Evolutionary conservation across 306 rosid species (phyloP).

Genomic region (Lithocarpus polystachyus): DNA sequence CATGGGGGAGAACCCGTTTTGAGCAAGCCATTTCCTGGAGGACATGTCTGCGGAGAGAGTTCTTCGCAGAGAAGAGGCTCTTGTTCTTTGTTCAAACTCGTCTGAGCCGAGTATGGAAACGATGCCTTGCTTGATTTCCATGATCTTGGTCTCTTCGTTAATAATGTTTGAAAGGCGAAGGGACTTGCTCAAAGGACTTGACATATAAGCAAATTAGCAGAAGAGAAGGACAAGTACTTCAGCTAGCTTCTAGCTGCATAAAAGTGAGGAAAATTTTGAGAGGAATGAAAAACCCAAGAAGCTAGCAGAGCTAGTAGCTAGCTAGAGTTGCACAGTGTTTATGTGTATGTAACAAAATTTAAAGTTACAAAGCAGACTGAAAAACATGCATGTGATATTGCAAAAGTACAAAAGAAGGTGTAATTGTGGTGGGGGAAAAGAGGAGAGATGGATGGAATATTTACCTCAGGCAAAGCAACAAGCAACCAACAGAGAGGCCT

Average conservation of each 20-base stretch:
- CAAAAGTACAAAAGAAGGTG: slow-evolving; percentile 6
- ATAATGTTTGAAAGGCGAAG: slow-evolving; percentile 22
- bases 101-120: slow-evolving; percentile 60
- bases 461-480: slow-evolving; percentile 39
- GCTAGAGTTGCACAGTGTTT: too few species aligned
- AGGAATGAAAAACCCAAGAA: background rate
- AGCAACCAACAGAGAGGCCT: slow-evolving; percentile 51
- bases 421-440: background rate
- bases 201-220: slow-evolving; percentile 24
- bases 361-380: slow-evolving; percentile 34
- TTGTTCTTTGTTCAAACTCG: slow-evolving; percentile 16
- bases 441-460: background rate
- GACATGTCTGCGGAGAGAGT: slow-evolving; percentile 97
- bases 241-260: slow-evolving; percentile 34
- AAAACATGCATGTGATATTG: slow-evolving; percentile 22
- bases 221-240: background rate
- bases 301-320: background rate
- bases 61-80: slow-evolving; percentile 55
- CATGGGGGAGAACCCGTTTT: slow-evolving; percentile 45
- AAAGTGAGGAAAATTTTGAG: slow-evolving; percentile 3
- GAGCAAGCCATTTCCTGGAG: slow-evolving; percentile 68
- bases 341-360: slow-evolving; percentile 1
- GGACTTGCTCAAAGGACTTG: slow-evolving; percentile 31
- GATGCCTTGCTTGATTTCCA: slow-evolving; percentile 54
- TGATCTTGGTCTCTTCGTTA: slow-evolving; percentile 18